Evolutionary conservation across 129 eudicot species (phyloP).

Genomic region (Flaveria bidentis): DNA sequence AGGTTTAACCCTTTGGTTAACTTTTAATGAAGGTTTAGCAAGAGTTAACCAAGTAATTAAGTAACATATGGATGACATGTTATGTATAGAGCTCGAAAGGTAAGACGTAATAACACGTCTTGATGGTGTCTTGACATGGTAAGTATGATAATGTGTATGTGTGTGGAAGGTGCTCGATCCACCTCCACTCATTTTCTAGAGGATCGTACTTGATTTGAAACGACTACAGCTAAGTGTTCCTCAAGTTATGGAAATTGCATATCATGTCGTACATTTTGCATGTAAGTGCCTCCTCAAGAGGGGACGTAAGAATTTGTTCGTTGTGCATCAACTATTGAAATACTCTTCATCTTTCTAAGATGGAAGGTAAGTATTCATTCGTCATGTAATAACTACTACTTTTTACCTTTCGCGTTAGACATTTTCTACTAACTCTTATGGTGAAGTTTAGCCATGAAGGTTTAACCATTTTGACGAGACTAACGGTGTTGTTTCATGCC

Average conservation of each 20-base stretch:
- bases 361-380: too few relatives aligned
- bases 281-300: neutral
- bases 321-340: neutral
- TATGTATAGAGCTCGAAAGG: neutral
- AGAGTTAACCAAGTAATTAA: too few relatives aligned
- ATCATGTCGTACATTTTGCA: neutral
- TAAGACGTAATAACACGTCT: neutral
- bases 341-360: too few relatives aligned
- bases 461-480: too few relatives aligned
- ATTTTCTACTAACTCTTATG: too few relatives aligned
- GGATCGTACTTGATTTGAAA: neutral
- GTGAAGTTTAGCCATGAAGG: too few relatives aligned
- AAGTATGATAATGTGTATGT: neutral
- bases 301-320: neutral
- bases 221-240: neutral
- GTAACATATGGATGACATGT: neutral
- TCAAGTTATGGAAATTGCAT: neutral
- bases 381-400: too few relatives aligned
- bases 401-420: too few relatives aligned
- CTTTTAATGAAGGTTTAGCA: neutral
- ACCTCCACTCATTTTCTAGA: neutral
- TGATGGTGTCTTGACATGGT: neutral
- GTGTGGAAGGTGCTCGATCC: neutral
- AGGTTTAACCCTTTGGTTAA: neutral
- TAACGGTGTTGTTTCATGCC: too few relatives aligned